Evolutionary conservation across 352 stramenopile species (phyloP).

Genomic region (Aphanomyces astaci): DNA sequence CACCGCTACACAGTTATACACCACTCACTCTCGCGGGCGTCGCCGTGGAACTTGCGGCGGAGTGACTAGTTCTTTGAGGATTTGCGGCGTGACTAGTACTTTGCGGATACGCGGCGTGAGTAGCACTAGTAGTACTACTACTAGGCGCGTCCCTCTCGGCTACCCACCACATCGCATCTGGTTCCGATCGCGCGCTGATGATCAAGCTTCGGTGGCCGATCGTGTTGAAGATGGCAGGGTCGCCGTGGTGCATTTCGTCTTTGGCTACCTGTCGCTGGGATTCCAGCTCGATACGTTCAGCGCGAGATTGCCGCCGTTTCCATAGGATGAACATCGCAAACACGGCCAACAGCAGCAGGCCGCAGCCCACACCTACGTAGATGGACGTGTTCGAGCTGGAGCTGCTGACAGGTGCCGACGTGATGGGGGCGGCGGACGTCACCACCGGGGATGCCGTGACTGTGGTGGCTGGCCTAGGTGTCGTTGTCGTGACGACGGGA

Average conservation of each 20-base stretch:
- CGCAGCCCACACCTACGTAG: background rate
- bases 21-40: too few species aligned
- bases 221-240: background rate
- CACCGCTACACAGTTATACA: too few species aligned
- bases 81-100: too few species aligned
- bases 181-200: background rate
- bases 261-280: background rate
- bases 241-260: background rate
- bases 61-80: too few species aligned
- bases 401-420: background rate
- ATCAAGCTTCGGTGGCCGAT: background rate
- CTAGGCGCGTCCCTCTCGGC: background rate
- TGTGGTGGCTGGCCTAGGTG: background rate
- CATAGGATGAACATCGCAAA: background rate
- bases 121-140: too few species aligned
- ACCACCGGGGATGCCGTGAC: too few species aligned
- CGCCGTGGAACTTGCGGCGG: too few species aligned
- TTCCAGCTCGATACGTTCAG: background rate
- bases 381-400: background rate
- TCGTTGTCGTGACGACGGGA: background rate
- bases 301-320: background rate
- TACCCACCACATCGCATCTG: slow-evolving; percentile 6
- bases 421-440: background rate
- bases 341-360: background rate
- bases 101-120: too few species aligned